These are phyloP conservation scores for Fusarium aywerte DNA, from an alignment of 2,329 filamentous ascomycete genomes.

Conservation along the genomic window DNA sequence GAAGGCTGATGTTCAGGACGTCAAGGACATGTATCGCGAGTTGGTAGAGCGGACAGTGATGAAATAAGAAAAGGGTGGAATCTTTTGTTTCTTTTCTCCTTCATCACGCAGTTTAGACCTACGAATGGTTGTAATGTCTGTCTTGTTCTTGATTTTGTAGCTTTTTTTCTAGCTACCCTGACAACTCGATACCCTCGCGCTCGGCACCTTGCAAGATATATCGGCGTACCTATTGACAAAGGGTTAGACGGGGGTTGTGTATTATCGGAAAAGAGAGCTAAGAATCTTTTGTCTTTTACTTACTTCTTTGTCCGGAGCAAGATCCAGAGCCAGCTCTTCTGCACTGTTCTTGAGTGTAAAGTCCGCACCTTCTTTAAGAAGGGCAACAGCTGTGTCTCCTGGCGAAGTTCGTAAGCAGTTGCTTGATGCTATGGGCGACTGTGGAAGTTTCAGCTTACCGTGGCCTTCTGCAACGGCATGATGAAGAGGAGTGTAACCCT, in stretches of 20 bases:
- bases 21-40: slow-evolving; percentile 97
- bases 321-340: slow-evolving; percentile 77
- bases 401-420: not conserved
- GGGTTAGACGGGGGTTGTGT: slow-evolving; percentile 37
- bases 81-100: not conserved
- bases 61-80: slow-evolving; percentile 58
- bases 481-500: slow-evolving; percentile 89
- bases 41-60: slow-evolving; percentile 87
- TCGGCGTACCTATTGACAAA: slow-evolving; percentile 68
- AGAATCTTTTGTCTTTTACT: slow-evolving; percentile 43
- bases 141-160: slow-evolving; percentile 19
- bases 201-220: slow-evolving; percentile 84
- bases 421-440: not conserved
- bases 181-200: slow-evolving; percentile 80
- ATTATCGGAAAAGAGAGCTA: not conserved
- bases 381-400: slow-evolving; percentile 82
- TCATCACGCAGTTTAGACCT: slow-evolving; percentile 8
- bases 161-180: slow-evolving; percentile 43
- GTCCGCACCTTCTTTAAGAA: slow-evolving; percentile 88
- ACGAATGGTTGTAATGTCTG: slow-evolving; percentile 9
- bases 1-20: slow-evolving; percentile 85
- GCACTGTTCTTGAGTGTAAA: slow-evolving; percentile 78
- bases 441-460: slow-evolving; percentile 55
- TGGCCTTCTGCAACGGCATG: slow-evolving; percentile 83
- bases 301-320: slow-evolving; percentile 88